These are phyloP conservation scores for Russula compacta DNA, from an alignment of 768 basidiomycete species.

Conservation along the genomic window DNA sequence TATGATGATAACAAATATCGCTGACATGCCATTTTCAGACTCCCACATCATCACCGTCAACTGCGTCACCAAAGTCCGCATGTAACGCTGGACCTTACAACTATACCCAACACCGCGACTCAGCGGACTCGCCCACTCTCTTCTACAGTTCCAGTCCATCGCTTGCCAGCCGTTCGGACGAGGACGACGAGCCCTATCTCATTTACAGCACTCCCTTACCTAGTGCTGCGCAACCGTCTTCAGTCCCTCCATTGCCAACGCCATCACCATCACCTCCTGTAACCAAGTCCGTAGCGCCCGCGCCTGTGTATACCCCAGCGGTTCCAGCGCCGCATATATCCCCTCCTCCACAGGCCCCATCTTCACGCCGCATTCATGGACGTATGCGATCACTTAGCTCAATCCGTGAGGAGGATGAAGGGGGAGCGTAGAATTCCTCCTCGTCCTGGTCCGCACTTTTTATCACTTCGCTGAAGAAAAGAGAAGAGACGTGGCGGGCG, in stretches of 20 bases:
- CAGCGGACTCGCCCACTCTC: slow-evolving; percentile 11
- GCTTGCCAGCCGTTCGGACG: slow-evolving; percentile 1
- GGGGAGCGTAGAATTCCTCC: background rate
- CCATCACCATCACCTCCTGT: slow-evolving; percentile 10
- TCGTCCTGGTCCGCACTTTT: no score
- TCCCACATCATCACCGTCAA: slow-evolving; percentile 10
- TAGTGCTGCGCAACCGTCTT: background rate
- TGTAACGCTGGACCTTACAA: background rate
- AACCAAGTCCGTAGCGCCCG: background rate
- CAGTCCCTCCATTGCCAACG: background rate
- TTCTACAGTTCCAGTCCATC: slow-evolving; percentile 14
- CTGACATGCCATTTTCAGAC: slow-evolving; percentile 8
- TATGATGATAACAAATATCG: background rate
- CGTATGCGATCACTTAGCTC: slow-evolving; percentile 19
- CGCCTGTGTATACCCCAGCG: slow-evolving; percentile 10
- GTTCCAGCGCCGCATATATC: slow-evolving; percentile 9
- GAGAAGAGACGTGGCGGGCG: slow-evolving; percentile 1
- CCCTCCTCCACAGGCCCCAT: slow-evolving; percentile 12
- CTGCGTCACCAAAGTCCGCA: background rate
- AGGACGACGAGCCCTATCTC: slow-evolving; percentile 19
- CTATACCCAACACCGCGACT: slow-evolving; percentile 10
- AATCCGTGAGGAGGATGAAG: slow-evolving; percentile 20
- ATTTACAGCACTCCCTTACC: slow-evolving; percentile 20
- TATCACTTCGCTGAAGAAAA: background rate
- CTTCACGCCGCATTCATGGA: slow-evolving; percentile 16